phyloP scores from a whole-genome alignment of 2,329 filamentous ascomycete genomes.

The Fusarium multiceps region DNA sequence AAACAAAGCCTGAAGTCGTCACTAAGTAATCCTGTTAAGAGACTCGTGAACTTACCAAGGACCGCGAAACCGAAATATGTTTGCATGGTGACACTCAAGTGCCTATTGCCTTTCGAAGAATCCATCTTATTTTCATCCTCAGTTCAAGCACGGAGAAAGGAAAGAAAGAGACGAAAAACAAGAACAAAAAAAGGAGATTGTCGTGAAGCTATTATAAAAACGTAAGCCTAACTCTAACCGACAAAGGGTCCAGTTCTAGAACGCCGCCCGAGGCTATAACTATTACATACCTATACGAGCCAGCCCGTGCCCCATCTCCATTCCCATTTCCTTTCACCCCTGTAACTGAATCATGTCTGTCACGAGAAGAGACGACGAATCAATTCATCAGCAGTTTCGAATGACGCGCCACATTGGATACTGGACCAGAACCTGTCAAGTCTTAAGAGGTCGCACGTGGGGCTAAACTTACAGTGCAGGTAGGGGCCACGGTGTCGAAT shows the following conservation, averaged over 20 bases:
- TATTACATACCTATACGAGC: background rate
- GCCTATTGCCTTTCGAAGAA: background rate
- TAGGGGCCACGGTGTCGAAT: constrained; percentile 35
- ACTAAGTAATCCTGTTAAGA: background rate
- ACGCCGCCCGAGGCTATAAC: background rate
- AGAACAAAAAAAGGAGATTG: background rate
- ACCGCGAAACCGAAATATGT: constrained; percentile 45
- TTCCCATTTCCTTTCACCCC: no score
- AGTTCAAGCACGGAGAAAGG: background rate
- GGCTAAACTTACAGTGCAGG: background rate
- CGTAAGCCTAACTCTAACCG: background rate
- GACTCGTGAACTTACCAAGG: constrained; percentile 34
- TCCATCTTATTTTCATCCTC: constrained; percentile 6
- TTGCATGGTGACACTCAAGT: constrained; percentile 25
- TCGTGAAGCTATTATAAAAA: background rate
- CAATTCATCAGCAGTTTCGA: constrained; percentile 6
- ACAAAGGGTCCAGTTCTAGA: background rate
- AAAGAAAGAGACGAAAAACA: background rate
- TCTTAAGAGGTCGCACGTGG: constrained; percentile 37
- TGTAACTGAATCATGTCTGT: background rate
- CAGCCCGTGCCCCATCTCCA: background rate
- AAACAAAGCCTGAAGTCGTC: constrained; percentile 46
- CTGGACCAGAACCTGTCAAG: background rate
- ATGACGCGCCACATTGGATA: constrained; percentile 13
- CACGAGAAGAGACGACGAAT: constrained; percentile 7